Base-by-base conservation (phyloP, 2,329 filamentous ascomycete genomes). In the Alternaria sp. region DNA sequence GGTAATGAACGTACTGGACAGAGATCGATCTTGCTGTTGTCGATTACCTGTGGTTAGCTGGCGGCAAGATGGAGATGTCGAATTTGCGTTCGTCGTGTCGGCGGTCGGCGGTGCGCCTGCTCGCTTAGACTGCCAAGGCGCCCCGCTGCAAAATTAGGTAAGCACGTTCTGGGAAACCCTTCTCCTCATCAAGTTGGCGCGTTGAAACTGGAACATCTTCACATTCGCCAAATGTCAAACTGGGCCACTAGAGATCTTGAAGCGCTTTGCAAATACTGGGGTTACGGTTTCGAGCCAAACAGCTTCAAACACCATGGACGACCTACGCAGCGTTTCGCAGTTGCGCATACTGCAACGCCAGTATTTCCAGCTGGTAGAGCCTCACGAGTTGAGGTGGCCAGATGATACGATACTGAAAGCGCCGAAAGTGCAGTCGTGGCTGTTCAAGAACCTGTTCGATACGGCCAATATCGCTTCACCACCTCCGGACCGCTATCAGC, bases 311-410 rank as follows among this genome's bases (percentile, higher is more conserved):
- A 36, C n/a, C 13, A 71, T 71, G 69, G 54, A 53, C 42, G 57
- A 63, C 17, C 31, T 61, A 11, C 53, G 14, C 33, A 29, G 46
- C 17, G 9, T 40, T 11, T 50, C 56, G 34, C 61, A 66, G 28
- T 58, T 77, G 28, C 63, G 58, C 8, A 63, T 79, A 17, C 87
- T 93, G 72, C 88, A 86, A 65, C 84, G 85, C 61, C 93, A 97
- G 73, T 96, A 92, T 72, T 84, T 94, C 33, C 93, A 97, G 74
- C 81, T 93, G 2, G 87, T 88, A 40, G 83, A 93, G 45, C 79
- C 81, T 0, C 75, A 82, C 7, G 74, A 82, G 28, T 80, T 94
- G 34, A 83, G 85, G 46, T 90, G 88, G 74, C 93, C 92, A 1
- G 77, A 84, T 24, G 77, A 80, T 23, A 70, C 82, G 24, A 72